phyloP scores from a whole-genome alignment of 371 early-diverging fungal genomes.

The Mortierella sp. region DNA sequence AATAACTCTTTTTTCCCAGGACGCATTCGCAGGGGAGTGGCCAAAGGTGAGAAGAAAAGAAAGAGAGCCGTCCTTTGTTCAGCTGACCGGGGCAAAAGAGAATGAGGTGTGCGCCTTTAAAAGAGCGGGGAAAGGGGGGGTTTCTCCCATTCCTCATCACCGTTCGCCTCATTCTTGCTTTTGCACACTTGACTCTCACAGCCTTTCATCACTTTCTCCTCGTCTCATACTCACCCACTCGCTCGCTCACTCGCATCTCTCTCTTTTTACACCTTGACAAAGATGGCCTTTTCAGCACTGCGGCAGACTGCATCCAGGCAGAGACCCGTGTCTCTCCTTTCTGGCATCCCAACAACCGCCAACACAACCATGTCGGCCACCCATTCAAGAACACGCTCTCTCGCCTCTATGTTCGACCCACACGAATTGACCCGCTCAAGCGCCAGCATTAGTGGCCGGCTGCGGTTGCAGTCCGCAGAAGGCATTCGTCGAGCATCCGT shows the following conservation, averaged over 20 bases:
- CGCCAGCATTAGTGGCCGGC: too few relatives aligned
- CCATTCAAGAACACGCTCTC: neutral
- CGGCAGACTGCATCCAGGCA: constrained; percentile 6
- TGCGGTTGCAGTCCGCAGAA: constrained; percentile 20
- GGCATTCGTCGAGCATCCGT: constrained; percentile 25
- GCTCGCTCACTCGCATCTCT: neutral
- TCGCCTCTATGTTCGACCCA: too few relatives aligned
- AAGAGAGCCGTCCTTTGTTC: too few relatives aligned
- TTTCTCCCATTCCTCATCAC: neutral
- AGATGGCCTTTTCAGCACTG: constrained; percentile 12
- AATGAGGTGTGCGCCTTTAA: too few relatives aligned
- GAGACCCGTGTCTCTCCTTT: constrained; percentile 12
- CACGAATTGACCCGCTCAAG: too few relatives aligned
- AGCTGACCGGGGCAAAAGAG: too few relatives aligned
- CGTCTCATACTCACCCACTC: neutral
- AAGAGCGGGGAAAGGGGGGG: too few relatives aligned
- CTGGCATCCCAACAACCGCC: neutral
- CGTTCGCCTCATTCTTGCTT: neutral
- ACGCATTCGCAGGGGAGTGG: too few relatives aligned
- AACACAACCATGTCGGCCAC: neutral
- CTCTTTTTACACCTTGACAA: neutral
- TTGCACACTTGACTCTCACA: neutral
- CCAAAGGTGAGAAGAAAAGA: too few relatives aligned
- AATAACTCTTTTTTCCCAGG: too few relatives aligned
- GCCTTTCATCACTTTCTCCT: neutral